Evolutionary conservation across 208 protist species (phyloP).

Genomic region (Crithidia fasciculata): DNA sequence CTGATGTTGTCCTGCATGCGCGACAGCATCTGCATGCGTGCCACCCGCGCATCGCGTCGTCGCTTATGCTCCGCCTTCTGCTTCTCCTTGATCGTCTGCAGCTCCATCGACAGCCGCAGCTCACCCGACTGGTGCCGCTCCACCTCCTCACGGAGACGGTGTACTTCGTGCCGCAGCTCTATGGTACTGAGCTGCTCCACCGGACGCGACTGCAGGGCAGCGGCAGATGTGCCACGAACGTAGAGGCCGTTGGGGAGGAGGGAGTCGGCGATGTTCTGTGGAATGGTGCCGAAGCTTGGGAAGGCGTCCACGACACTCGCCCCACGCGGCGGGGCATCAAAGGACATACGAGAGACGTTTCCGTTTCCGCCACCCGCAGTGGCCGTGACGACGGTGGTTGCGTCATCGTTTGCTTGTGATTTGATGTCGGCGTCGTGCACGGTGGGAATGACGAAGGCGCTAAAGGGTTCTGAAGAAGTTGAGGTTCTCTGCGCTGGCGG

Average conservation of each 20-base stretch:
- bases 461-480: neutral
- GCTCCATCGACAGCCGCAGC: constrained; percentile 48
- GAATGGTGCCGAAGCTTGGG: neutral
- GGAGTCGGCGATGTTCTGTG: neutral
- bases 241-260: neutral
- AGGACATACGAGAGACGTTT: constrained; percentile 11
- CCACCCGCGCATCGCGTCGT: constrained; percentile 35
- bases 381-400: neutral
- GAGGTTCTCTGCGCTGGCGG: neutral
- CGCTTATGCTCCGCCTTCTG: constrained; percentile 50
- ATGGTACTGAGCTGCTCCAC: constrained; percentile 38
- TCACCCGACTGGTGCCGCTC: constrained; percentile 41
- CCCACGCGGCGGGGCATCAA: neutral
- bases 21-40: constrained; percentile 41
- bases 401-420: constrained; percentile 15
- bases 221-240: constrained; percentile 3
- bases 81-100: constrained; percentile 40
- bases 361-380: neutral
- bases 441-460: neutral
- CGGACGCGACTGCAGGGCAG: constrained; percentile 19
- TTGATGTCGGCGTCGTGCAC: constrained; percentile 3
- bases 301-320: neutral
- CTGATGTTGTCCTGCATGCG: constrained; percentile 47
- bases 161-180: constrained; percentile 43
- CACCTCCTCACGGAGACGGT: constrained; percentile 35